phyloP scores from a whole-genome alignment of 805 yeast genomes.

The Pichia scutulata region DNA sequence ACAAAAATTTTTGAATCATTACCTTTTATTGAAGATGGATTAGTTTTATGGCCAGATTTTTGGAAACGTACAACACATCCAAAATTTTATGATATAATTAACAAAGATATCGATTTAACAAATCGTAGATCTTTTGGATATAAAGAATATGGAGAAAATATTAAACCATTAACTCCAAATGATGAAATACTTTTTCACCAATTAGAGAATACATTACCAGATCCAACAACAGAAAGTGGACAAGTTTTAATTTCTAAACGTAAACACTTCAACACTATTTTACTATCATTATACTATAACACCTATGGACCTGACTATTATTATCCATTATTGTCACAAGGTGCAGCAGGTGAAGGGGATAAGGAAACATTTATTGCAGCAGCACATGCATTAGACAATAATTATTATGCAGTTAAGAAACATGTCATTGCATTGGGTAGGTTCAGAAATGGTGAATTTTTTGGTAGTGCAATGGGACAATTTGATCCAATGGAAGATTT shows the following conservation, averaged over 20 bases:
- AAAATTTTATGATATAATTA: slow-evolving; percentile 41
- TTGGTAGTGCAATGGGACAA: slow-evolving; percentile 75
- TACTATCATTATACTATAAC: slow-evolving; percentile 54
- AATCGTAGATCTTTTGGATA: slow-evolving; percentile 6
- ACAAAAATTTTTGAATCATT: slow-evolving; percentile 25
- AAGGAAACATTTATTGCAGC: slow-evolving; percentile 53
- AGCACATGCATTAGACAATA: slow-evolving; percentile 48
- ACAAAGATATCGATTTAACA: slow-evolving; percentile 26
- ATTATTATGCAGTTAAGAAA: slow-evolving; percentile 54
- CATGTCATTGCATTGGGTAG: slow-evolving; percentile 51
- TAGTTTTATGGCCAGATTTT: slow-evolving; percentile 64
- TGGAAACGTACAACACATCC: slow-evolving; percentile 64
- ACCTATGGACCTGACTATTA: slow-evolving; percentile 50
- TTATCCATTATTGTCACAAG: slow-evolving; percentile 43
- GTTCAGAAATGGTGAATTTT: slow-evolving; percentile 34
- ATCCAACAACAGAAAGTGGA: slow-evolving; percentile 60
- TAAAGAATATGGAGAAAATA: slow-evolving; percentile 4
- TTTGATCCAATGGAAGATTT: slow-evolving; percentile 61
- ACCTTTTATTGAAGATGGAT: slow-evolving; percentile 41
- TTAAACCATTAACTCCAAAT: slow-evolving; percentile 44
- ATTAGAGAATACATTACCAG: slow-evolving; percentile 53
- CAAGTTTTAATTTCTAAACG: slow-evolving; percentile 52
- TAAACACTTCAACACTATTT: slow-evolving; percentile 44
- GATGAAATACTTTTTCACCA: slow-evolving; percentile 45
- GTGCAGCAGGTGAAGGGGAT: slow-evolving; percentile 48